These are phyloP conservation scores for Rhododendron ferrugineum DNA, from an alignment of 148 eudicot genomes.

Conservation along the genomic window DNA sequence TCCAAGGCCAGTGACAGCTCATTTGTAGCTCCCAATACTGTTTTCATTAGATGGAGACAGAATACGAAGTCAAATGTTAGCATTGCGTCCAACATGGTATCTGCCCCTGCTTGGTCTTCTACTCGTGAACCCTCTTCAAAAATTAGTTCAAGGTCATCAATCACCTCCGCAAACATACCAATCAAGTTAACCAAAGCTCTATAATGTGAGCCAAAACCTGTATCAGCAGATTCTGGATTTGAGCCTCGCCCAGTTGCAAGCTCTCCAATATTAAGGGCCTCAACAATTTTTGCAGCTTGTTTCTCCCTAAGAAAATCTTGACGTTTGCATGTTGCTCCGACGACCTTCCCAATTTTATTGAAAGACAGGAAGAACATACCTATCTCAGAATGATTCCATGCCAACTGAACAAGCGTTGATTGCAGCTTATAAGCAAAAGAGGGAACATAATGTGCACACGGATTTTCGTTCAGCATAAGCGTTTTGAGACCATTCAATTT, in stretches of 20 bases:
- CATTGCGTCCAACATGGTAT: background rate
- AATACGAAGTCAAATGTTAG: background rate
- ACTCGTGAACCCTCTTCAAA: background rate
- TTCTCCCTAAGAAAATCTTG: background rate
- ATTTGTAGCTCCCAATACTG: background rate
- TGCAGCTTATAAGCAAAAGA: background rate
- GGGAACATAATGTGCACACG: background rate
- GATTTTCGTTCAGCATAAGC: background rate
- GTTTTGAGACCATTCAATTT: background rate
- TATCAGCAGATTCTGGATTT: background rate
- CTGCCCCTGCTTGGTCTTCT: background rate
- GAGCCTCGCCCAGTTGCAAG: background rate
- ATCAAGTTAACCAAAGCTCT: background rate
- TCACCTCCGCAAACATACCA: background rate
- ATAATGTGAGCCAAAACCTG: background rate
- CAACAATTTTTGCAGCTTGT: background rate
- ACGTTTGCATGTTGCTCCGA: background rate
- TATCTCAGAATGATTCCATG: background rate
- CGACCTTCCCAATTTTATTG: background rate
- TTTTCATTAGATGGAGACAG: background rate
- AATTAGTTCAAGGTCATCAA: background rate
- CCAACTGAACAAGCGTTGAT: background rate
- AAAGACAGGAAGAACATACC: background rate
- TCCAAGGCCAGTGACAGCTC: background rate
- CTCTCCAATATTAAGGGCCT: background rate